Conservation (phyloP, 176 grass and related monocot genomes). For the Thinopyrum elongatum region DNA sequence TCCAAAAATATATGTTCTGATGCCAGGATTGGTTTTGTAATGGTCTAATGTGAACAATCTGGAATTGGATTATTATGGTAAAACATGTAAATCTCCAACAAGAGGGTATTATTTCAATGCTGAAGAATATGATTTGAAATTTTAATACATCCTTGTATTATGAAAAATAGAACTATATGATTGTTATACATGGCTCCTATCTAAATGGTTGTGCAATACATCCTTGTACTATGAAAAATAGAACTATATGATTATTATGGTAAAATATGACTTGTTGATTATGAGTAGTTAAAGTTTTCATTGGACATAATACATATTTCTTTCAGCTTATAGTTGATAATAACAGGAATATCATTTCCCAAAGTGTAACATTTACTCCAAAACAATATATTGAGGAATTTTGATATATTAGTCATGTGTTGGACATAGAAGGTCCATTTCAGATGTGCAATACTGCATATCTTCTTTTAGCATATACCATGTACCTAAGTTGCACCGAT, state of each 20-base stretch:
- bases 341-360: not conserved
- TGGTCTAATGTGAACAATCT: constrained; percentile 3
- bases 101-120: not conserved
- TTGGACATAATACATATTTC: not conserved
- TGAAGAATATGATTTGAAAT: not conserved
- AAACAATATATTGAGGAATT: not conserved
- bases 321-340: not conserved
- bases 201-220: not conserved
- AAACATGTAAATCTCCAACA: not conserved
- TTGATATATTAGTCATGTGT: not conserved
- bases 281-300: not conserved
- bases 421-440: too few relatives aligned
- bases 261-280: not conserved
- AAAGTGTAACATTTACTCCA: not conserved
- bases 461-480: not conserved
- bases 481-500: too few relatives aligned
- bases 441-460: not conserved
- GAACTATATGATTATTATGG: not conserved
- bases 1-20: constrained; percentile 9
- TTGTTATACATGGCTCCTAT: not conserved
- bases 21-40: constrained; percentile 5
- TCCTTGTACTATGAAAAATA: not conserved
- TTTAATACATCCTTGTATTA: not conserved
- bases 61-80: not conserved
- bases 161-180: not conserved